Base-by-base conservation (phyloP, 2,329 filamentous ascomycete species). In the Scytalidium sp. region DNA sequence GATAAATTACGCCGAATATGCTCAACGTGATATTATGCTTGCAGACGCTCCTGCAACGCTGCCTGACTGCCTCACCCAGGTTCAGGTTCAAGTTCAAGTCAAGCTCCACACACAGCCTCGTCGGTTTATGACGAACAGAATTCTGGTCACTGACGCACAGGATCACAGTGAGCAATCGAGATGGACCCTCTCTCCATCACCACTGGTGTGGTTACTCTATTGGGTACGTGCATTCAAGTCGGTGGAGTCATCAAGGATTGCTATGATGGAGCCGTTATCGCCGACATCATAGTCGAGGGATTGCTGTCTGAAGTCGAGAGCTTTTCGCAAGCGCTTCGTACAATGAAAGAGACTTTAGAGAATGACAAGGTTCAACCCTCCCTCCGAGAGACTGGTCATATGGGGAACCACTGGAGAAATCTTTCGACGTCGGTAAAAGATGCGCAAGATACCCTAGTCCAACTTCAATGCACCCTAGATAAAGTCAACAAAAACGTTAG, bases 401-500 rank as follows among this genome's bases (percentile, higher is more conserved):
- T 54, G 45, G 49, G 54, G 9, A 51, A 44, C 43, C 54, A 51
- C 17, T 56, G 44, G 50, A 43, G 7, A 5, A 51, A 51, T 46
- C 45, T 57, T 7, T 41, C 46, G 10, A 32, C 25, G 5, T 48
- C 50, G 2, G 39, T 56, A 3, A 25, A 47, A 10, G 54, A 55
- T 51, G 48, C 52, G 5, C 52, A 53, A 23, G 46, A 49, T 19
- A 55, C 52, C 8, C 49, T 56, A 17, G n/a, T 41, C 13, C 42
- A 54, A 13, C 52, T 56, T n/a, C 42, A 53, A 32, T 27, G 94
- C 65, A 71, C 96, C 1, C 79, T 97, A 1, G 92, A 91, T 27
- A 68, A 78, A 39, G 64, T 94, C 49, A 87, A 95, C 72, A 83
- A 80, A 48, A 92, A 91, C 55, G 90, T 94, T 21, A 82, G 81